These are phyloP conservation scores for Mesembryanthemum crystallinum DNA, from an alignment of 148 eudicot genomes.

Conservation along the genomic window DNA sequence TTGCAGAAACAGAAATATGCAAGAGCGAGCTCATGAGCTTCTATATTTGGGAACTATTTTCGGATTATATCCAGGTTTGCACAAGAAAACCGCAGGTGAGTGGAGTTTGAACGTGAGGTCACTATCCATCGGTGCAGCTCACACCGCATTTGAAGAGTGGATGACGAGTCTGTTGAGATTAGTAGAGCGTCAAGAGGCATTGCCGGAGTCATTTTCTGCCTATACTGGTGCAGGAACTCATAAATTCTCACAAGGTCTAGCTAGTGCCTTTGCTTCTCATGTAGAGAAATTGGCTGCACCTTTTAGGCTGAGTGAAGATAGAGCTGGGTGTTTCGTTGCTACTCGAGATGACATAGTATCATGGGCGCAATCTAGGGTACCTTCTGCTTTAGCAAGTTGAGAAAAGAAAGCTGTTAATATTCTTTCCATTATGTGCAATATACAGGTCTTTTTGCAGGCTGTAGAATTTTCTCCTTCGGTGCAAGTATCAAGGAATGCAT, in stretches of 20 bases:
- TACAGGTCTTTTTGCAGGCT: conserved; percentile 13
- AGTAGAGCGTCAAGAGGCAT: conserved; percentile 52
- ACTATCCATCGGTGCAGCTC: conserved; percentile 87
- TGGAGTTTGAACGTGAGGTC: conserved; percentile 88
- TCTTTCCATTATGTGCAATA: background rate
- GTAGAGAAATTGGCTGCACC: conserved; percentile 68
- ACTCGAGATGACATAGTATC: conserved; percentile 65
- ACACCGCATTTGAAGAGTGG: conserved; percentile 96
- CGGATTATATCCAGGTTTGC: conserved; percentile 85
- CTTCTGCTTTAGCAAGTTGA: conserved; percentile 28
- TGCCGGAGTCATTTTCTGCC: conserved; percentile 70
- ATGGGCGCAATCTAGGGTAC: conserved; percentile 57
- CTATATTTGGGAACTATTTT: conserved; percentile 61
- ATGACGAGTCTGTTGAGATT: conserved; percentile 60
- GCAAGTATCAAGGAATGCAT: conserved; percentile 12
- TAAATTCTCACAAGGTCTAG: conserved; percentile 79
- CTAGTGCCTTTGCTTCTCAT: conserved; percentile 70
- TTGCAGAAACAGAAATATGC: conserved; percentile 55
- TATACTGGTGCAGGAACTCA: conserved; percentile 95
- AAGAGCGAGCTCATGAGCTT: conserved; percentile 87
- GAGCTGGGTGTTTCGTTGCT: conserved; percentile 71
- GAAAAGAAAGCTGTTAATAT: conserved; percentile 8
- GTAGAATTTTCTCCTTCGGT: background rate
- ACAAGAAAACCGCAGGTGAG: conserved; percentile 71
- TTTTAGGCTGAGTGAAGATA: conserved; percentile 65